Evolutionary conservation across 306 rosid species (phyloP).

Genomic region (Sesbania bispinosa): DNA sequence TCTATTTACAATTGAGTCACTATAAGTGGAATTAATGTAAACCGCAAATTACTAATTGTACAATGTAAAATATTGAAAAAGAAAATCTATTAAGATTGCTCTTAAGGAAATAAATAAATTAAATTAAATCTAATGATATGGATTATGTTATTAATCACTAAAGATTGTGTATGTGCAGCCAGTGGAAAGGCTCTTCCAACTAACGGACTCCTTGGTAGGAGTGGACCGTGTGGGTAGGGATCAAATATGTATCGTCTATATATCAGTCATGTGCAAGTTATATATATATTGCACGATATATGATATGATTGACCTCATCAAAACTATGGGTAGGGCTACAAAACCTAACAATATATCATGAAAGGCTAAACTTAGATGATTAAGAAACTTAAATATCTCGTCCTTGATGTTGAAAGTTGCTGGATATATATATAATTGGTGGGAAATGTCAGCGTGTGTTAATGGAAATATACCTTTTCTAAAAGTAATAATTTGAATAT

Average conservation of each 20-base stretch:
- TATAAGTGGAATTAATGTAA: too few species aligned
- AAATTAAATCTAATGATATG: too few species aligned
- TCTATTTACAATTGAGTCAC: too few species aligned
- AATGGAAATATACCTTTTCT: constrained; percentile 20
- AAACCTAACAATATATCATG: constrained; percentile 14
- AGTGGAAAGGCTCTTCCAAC: neutral
- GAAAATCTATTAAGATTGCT: too few species aligned
- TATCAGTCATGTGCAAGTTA: neutral
- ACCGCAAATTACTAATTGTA: too few species aligned
- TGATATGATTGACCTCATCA: neutral
- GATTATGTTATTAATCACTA: too few species aligned
- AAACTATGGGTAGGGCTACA: constrained; percentile 16
- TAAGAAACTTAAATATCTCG: constrained; percentile 17
- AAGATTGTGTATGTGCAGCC: too few species aligned
- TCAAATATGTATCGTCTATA: too few species aligned
- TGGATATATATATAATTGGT: constrained; percentile 14
- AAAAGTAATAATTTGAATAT: constrained; percentile 17
- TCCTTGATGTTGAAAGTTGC: constrained; percentile 33
- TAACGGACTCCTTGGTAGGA: neutral
- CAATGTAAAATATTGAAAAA: too few species aligned
- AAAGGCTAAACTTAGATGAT: constrained; percentile 6
- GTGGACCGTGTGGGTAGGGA: neutral
- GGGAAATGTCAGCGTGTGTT: constrained; percentile 31
- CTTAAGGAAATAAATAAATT: too few species aligned
- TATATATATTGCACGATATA: neutral